A percentile compares a stretch with the other conserved stretches of the same genome.
Conservation (phyloP, 179 eudicot genomes). For the Drosera spatulata region DNA sequence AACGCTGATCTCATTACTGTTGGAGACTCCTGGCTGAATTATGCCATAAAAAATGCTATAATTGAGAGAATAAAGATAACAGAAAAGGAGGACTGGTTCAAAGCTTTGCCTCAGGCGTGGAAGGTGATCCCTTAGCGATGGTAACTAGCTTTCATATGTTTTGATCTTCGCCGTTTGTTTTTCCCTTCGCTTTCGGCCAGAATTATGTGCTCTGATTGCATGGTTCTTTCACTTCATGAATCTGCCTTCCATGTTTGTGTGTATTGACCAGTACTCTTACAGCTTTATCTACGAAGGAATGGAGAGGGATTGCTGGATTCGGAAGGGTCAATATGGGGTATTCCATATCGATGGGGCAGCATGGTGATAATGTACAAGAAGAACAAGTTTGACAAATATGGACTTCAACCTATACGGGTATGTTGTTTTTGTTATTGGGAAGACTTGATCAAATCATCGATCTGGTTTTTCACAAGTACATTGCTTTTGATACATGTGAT, state of each 20-base stretch:
- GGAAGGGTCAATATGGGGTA: constrained; percentile 72
- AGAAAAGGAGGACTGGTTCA: constrained; percentile 78
- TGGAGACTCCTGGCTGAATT: constrained; percentile 90
- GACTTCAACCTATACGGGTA: constrained; percentile 89
- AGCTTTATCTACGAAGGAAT: constrained; percentile 94
- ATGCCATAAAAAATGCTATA: constrained; percentile 48
- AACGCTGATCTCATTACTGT: constrained; percentile 85
- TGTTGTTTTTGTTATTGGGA: background rate
- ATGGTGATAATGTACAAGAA: constrained; percentile 94
- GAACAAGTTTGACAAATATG: constrained; percentile 60
- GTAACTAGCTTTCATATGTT: too few species aligned
- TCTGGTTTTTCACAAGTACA: too few species aligned
- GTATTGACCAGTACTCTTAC: constrained; percentile 32
- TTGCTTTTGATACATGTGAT: too few species aligned
- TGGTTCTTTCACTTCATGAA: too few species aligned
- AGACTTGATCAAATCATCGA: too few species aligned
- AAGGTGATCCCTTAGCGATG: constrained; percentile 39
- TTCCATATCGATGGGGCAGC: constrained; percentile 98
- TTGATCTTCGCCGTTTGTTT: too few species aligned
- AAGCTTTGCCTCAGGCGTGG: constrained; percentile 62
- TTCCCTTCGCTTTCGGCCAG: too few species aligned
- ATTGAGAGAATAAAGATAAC: constrained; percentile 58
- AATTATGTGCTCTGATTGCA: too few species aligned
- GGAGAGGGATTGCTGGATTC: constrained; percentile 62
- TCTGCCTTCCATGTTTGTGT: background rate